Base-by-base conservation (phyloP, 768 basidiomycete species). In the Leccinum incarnatum region DNA sequence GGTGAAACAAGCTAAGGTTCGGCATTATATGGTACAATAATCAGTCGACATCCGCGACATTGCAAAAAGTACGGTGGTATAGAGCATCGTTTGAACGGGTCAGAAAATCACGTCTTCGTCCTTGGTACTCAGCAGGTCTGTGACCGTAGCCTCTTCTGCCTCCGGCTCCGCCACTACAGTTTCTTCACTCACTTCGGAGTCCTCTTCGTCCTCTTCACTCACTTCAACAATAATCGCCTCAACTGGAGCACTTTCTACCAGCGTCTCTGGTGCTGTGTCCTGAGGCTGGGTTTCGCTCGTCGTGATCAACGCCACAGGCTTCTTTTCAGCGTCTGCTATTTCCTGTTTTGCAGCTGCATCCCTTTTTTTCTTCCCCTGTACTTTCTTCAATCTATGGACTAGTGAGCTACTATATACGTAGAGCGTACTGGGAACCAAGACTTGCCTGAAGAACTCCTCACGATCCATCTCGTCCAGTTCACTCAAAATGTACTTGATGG, bases 401-500 rank as follows among this genome's bases (percentile, higher is more conserved):
- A 9, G 47, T 59, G 27, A 64, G 57, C 51, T 25, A 54, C 58
- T 19, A 9, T 21, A 32, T 48, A 42, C 40, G 30, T 27, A 11
- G 27, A 19, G 47, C 48, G 47, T 30, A 5, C 45, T 30, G 30
- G 23, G 14, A 58, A 51, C 32, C 4, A 34, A 47, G 40, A 66
- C 80, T 47, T 42, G 88, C 93, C 94, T 82, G 78, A 95, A 94
- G 77, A 94, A 94, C 68, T 94, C 92, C 70, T 94, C 92, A 62
- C 94, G 84, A 75, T 99, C 97, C 95, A 97, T 98, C 75, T 99
- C 97, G 67, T 98, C 97, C 61, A 99, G 77, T 71, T 99, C 97
- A 58, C 94, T 96, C 69, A 94, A 82, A 72, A 99, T 98, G 72
- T 98, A 99, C 68, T 92, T 93, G 80, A 99, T 93, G 14, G 97